These are phyloP conservation scores for Zopfia rhizophila DNA, from an alignment of 2,329 filamentous ascomycete genomes.

Conservation along the genomic window DNA sequence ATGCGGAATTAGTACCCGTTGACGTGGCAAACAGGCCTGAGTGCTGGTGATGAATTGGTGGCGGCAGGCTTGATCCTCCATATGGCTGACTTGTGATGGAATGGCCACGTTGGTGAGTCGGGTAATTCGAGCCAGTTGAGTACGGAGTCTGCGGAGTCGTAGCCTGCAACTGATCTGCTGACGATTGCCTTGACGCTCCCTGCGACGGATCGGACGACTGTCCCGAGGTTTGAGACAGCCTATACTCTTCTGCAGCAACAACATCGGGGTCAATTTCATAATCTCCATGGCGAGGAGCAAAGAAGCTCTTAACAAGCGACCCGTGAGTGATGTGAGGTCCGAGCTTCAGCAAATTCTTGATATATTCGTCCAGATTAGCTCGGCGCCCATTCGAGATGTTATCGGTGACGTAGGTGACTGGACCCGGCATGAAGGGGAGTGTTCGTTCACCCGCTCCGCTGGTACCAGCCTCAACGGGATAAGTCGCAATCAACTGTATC, in stretches of 20 bases:
- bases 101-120: constrained; percentile 56
- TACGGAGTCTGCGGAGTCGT: constrained; percentile 48
- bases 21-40: constrained; percentile 45
- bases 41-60: constrained; percentile 50
- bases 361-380: constrained; percentile 93
- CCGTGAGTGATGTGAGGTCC: constrained; percentile 86
- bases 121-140: constrained; percentile 49
- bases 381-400: constrained; percentile 93
- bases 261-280: constrained; percentile 86
- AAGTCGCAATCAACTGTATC: constrained; percentile 90
- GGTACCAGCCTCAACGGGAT: constrained; percentile 92
- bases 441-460: constrained; percentile 78
- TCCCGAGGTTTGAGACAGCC: constrained; percentile 70
- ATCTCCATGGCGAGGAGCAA: constrained; percentile 88
- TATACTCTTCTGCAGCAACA: constrained; percentile 73
- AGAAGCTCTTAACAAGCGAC: constrained; percentile 87
- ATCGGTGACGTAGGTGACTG: constrained; percentile 97
- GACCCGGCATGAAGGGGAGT: constrained; percentile 96
- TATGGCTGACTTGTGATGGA: constrained; percentile 43
- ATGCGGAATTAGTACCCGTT: constrained; percentile 44
- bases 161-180: constrained; percentile 50
- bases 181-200: constrained; percentile 49
- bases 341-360: constrained; percentile 88
- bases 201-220: constrained; percentile 51
- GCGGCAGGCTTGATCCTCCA: constrained; percentile 44